Percentiles rank a stretch among this genome's conserved stretches.
Conservation (phyloP, 2,329 filamentous ascomycete genomes). For the Paraphoma chrysanthemicola region DNA sequence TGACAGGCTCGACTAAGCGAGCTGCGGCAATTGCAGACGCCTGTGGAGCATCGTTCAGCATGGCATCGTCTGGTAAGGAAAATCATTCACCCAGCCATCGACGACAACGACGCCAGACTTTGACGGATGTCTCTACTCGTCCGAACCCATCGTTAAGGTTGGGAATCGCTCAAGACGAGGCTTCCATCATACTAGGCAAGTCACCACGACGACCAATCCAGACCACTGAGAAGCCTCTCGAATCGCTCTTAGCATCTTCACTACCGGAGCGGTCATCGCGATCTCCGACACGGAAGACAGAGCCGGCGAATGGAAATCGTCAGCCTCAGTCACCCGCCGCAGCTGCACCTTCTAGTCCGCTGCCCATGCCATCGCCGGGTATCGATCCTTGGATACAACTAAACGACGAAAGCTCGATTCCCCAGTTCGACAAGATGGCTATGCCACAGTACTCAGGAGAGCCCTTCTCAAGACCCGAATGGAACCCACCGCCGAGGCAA, state of each 20-base stretch:
- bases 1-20: conserved; percentile 10
- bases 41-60: conserved; percentile 20
- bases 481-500: conserved; percentile 28
- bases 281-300: conserved; percentile 24
- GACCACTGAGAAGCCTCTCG: conserved; percentile 10
- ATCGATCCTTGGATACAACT: conserved; percentile 41
- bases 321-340: conserved; percentile 23
- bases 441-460: conserved; percentile 37
- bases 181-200: conserved; percentile 27
- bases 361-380: conserved; percentile 38
- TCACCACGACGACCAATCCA: conserved; percentile 18
- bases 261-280: conserved; percentile 17
- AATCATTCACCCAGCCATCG: conserved; percentile 37
- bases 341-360: conserved; percentile 35
- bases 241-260: conserved; percentile 13
- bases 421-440: conserved; percentile 40
- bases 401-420: conserved; percentile 34
- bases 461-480: conserved; percentile 32
- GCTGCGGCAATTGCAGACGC: conserved; percentile 19
- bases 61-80: conserved; percentile 36
- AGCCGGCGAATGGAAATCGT: conserved; percentile 30
- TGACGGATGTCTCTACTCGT: conserved; percentile 24
- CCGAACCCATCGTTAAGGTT: conserved; percentile 17
- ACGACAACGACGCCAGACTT: conserved; percentile 28
- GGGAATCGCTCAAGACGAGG: conserved; percentile 25